Evolutionary conservation across 352 stramenopile genomes (phyloP).

Genomic region (Phytophthora megakarya): DNA sequence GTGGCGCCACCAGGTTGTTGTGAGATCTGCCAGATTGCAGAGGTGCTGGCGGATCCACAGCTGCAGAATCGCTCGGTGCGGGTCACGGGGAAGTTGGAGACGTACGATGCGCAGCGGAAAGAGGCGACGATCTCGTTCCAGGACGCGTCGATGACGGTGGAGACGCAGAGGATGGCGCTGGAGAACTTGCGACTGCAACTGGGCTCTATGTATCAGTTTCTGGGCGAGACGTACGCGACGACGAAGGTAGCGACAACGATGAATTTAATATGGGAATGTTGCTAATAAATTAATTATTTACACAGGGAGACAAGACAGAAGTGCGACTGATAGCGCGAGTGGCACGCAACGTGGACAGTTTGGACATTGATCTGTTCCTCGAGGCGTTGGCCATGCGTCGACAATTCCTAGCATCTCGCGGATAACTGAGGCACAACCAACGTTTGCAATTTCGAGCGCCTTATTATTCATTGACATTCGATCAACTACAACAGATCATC

Average conservation of each 20-base stretch:
- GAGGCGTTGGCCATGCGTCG: slow-evolving; percentile 71
- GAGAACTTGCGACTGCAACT: slow-evolving; percentile 60
- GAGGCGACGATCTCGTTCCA: slow-evolving; percentile 71
- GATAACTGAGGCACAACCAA: slow-evolving; percentile 18
- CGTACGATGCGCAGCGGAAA: slow-evolving; percentile 59
- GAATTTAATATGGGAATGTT: background rate
- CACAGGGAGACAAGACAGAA: slow-evolving; percentile 33
- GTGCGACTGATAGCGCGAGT: slow-evolving; percentile 74
- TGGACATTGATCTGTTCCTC: slow-evolving; percentile 84
- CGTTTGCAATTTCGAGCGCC: slow-evolving; percentile 17
- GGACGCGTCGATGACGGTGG: slow-evolving; percentile 58
- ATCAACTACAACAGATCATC: slow-evolving; percentile 75
- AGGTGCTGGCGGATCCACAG: slow-evolving; percentile 63
- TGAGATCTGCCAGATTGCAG: slow-evolving; percentile 84
- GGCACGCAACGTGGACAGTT: slow-evolving; percentile 73
- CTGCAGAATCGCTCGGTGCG: slow-evolving; percentile 79
- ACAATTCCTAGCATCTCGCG: slow-evolving; percentile 62
- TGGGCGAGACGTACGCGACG: slow-evolving; percentile 69
- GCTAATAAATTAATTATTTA: slow-evolving; percentile 1
- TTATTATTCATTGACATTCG: slow-evolving; percentile 24
- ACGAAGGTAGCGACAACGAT: slow-evolving; percentile 24
- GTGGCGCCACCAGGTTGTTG: slow-evolving; percentile 39
- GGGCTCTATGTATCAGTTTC: slow-evolving; percentile 85
- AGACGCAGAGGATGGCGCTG: slow-evolving; percentile 62
- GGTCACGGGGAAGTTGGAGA: slow-evolving; percentile 75